phyloP scores from a whole-genome alignment of 2,329 filamentous ascomycete genomes.

The Trichoderma harzianum region DNA sequence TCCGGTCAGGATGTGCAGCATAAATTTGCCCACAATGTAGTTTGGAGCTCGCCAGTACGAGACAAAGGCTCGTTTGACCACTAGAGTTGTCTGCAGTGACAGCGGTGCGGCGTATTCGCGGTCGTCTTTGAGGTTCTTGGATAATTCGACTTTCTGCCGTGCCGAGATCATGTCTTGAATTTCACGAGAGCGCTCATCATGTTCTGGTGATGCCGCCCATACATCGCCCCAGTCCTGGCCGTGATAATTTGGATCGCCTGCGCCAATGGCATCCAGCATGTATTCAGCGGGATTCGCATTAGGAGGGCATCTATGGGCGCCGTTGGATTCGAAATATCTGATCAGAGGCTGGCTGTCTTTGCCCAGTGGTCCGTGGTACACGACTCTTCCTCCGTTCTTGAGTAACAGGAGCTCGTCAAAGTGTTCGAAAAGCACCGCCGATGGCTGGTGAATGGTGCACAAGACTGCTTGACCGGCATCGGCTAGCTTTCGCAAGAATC shows the following conservation, averaged over 20 bases:
- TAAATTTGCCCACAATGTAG: slow-evolving; percentile 60
- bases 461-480: slow-evolving; percentile 58
- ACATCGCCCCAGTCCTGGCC: slow-evolving; percentile 61
- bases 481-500: slow-evolving; percentile 59
- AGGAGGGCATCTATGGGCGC: slow-evolving; percentile 44
- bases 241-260: slow-evolving; percentile 57
- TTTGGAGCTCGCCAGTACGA: slow-evolving; percentile 64
- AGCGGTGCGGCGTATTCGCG: slow-evolving; percentile 63
- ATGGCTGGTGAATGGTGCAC: slow-evolving; percentile 60
- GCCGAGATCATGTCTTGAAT: slow-evolving; percentile 50
- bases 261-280: slow-evolving; percentile 57
- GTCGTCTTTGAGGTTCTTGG: slow-evolving; percentile 43
- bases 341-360: slow-evolving; percentile 46
- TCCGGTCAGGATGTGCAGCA: slow-evolving; percentile 59
- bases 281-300: slow-evolving; percentile 53
- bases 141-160: slow-evolving; percentile 39
- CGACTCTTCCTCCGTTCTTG: slow-evolving; percentile 49
- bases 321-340: slow-evolving; percentile 51
- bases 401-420: slow-evolving; percentile 57
- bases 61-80: slow-evolving; percentile 56
- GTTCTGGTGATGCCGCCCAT: slow-evolving; percentile 54
- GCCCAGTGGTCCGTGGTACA: slow-evolving; percentile 54
- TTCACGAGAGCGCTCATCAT: slow-evolving; percentile 44
- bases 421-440: slow-evolving; percentile 52
- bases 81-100: slow-evolving; percentile 48